Percentiles rank a stretch among this genome's conserved stretches.
phyloP scores from a whole-genome alignment of 192 early-diverging fungal genomes.

The Chytriomyces confervae region DNA sequence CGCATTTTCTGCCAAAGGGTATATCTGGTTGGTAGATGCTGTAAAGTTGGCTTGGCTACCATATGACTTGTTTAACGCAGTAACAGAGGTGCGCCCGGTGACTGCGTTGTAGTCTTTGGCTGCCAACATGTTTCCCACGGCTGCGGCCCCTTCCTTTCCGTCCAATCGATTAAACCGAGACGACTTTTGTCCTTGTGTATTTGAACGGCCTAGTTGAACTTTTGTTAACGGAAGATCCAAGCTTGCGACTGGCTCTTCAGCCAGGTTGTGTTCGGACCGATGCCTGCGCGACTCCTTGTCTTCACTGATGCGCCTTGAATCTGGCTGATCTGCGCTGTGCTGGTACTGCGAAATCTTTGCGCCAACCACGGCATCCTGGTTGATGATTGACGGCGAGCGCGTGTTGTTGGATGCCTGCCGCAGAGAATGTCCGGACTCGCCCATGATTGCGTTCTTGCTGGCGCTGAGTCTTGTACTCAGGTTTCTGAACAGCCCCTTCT shows the following conservation, averaged over 20 bases:
- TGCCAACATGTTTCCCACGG: not conserved
- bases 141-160: not conserved
- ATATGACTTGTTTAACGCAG: slow-evolving; percentile 17
- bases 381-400: no score
- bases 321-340: no score
- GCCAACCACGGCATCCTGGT: no score
- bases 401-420: no score
- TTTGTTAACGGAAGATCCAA: not conserved
- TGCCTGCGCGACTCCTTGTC: no score
- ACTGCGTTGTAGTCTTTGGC: not conserved
- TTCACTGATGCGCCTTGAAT: no score
- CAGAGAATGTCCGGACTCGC: no score
- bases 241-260: not conserved
- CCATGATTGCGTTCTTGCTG: no score
- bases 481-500: not conserved
- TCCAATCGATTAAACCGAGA: slow-evolving; percentile 17
- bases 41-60: not conserved
- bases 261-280: slow-evolving; percentile 8
- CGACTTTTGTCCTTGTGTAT: not conserved
- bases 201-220: not conserved
- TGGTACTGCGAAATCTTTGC: no score
- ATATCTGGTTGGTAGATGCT: not conserved
- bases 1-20: not conserved
- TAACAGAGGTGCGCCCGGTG: slow-evolving; percentile 22
- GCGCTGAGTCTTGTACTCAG: not conserved